Conservation (phyloP, 495 filamentous ascomycete species). For the Tuber microsphaerosporum region DNA sequence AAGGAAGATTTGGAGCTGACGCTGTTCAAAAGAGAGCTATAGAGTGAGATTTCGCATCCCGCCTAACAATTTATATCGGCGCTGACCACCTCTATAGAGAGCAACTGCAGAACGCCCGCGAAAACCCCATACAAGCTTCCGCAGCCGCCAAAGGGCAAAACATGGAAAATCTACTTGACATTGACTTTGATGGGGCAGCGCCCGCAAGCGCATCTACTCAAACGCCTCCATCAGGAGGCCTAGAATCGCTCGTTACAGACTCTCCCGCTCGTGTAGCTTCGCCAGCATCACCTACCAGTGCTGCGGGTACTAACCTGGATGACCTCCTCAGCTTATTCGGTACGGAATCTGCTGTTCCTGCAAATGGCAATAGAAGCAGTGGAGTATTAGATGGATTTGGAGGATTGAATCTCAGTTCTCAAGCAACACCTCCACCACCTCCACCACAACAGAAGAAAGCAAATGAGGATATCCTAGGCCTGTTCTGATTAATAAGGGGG, state of each 20-base stretch:
- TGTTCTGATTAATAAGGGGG: constrained; percentile 50
- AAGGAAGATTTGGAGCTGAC: constrained; percentile 87
- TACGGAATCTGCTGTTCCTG: constrained; percentile 21
- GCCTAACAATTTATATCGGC: constrained; percentile 22
- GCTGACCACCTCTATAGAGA: constrained; percentile 47
- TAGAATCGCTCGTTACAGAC: constrained; percentile 70
- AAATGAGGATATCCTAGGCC: constrained; percentile 81
- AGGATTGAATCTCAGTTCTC: constrained; percentile 64
- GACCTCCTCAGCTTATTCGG: constrained; percentile 86
- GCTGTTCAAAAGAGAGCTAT: constrained; percentile 93
- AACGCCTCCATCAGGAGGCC: constrained; percentile 52
- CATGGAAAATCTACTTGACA: constrained; percentile 90
- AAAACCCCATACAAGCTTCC: constrained; percentile 87
- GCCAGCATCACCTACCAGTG: constrained; percentile 43
- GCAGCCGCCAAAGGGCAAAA: constrained; percentile 58
- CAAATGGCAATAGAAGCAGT: constrained; percentile 57
- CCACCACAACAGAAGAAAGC: constrained; percentile 54
- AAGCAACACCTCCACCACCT: constrained; percentile 49
- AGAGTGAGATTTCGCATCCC: constrained; percentile 49
- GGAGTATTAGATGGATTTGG: constrained; percentile 60
- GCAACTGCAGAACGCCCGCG: constrained; percentile 79
- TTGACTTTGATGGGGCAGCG: constrained; percentile 93
- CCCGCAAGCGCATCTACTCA: constrained; percentile 78
- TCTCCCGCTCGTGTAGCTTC: constrained; percentile 72
- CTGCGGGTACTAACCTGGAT: constrained; percentile 62